A percentile compares a stretch with the other conserved stretches of the same genome.
Conservation (phyloP, 345 rosid species). For the Arabidopsis thaliana region TAIR10.1 NC_003074.8:6523501-6524000, state of each 20-base stretch:
- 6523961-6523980: constrained; percentile 29
- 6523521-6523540: constrained; percentile 1
- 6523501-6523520: constrained; percentile 11
- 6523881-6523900: constrained; percentile 21
- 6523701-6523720: constrained; percentile 23
- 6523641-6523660: constrained; percentile 38
- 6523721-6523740: constrained; percentile 17
- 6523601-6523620: constrained; percentile 49
- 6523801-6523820: background rate
- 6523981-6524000: constrained; percentile 40
- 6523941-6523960: constrained; percentile 37
- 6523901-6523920: background rate
- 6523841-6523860: constrained; percentile 27
- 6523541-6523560: constrained; percentile 20
- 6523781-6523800: constrained; percentile 6
- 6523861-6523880: constrained; percentile 35
- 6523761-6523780: background rate
- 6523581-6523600: constrained; percentile 42
- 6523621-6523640: constrained; percentile 41
- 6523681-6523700: constrained; percentile 13
- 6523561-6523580: constrained; percentile 42
- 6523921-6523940: background rate
- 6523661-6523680: constrained; percentile 4
- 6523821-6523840: background rate
- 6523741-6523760: background rate